Conservation (phyloP, 1,284 basidiomycete species). For the Malassezia slooffiae region DNA sequence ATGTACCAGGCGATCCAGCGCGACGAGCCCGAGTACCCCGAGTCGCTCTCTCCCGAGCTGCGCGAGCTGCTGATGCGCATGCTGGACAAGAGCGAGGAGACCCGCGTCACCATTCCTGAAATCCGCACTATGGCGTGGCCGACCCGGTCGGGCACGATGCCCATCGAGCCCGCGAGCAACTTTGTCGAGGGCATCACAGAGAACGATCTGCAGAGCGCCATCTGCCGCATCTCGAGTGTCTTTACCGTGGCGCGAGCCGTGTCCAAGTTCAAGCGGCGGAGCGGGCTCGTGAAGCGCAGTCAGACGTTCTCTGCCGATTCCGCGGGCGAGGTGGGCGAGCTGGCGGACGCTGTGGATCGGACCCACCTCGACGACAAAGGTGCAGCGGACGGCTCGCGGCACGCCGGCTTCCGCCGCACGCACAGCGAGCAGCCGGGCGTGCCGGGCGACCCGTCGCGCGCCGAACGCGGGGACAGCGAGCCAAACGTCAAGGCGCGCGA, state of each 20-base stretch:
- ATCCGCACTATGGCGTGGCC: conserved; percentile 38
- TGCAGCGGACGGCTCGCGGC: too few relatives aligned
- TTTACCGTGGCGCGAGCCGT: conserved; percentile 44
- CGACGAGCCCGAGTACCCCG: conserved; percentile 36
- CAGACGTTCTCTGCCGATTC: too few relatives aligned
- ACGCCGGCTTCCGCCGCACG: too few relatives aligned
- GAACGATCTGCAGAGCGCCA: conserved; percentile 40
- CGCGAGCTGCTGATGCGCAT: conserved; percentile 27
- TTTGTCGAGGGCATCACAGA: conserved; percentile 39
- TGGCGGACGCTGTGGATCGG: too few relatives aligned
- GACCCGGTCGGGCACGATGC: conserved; percentile 14
- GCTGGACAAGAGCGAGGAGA: conserved; percentile 30
- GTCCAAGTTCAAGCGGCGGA: conserved; percentile 31
- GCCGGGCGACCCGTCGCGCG: too few relatives aligned
- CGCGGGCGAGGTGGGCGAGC: too few relatives aligned
- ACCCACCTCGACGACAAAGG: too few relatives aligned
- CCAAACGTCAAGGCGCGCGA: too few relatives aligned
- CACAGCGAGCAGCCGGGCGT: too few relatives aligned
- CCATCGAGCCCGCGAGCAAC: conserved; percentile 18
- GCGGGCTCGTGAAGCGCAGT: not conserved
- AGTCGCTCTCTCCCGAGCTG: conserved; percentile 22
- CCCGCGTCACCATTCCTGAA: conserved; percentile 29
- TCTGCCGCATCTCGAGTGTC: conserved; percentile 39
- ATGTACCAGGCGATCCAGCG: conserved; percentile 51
- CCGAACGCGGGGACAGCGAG: too few relatives aligned